Evolutionary conservation across 495 filamentous ascomycete genomes (phyloP).

Genomic region (Beverwykella pulmonaria): DNA sequence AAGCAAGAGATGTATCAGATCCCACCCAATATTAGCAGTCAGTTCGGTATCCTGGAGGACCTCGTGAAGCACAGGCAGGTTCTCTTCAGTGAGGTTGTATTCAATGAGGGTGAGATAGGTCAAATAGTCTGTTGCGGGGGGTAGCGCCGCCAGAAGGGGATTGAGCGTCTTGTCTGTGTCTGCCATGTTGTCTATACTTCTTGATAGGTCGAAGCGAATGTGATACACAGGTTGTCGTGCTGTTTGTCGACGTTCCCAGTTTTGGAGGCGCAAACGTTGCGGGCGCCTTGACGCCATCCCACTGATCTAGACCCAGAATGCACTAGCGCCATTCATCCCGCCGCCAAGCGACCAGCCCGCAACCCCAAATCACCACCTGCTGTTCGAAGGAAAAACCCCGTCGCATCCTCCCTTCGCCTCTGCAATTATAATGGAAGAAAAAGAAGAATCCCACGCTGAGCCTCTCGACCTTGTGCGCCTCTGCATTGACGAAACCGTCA

Average conservation of each 20-base stretch:
- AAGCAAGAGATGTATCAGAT: constrained; percentile 83
- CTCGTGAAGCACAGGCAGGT: constrained; percentile 73
- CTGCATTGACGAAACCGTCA: constrained; percentile 91
- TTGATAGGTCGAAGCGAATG: not conserved
- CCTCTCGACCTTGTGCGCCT: constrained; percentile 94
- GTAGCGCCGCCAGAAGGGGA: constrained; percentile 50
- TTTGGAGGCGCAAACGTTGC: not conserved
- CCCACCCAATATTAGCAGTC: constrained; percentile 94
- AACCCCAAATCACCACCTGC: not conserved
- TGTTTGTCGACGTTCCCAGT: not conserved
- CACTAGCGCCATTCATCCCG: not conserved
- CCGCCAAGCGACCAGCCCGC: constrained; percentile 1
- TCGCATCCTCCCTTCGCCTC: constrained; percentile 58
- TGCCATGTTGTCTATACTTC: constrained; percentile 15
- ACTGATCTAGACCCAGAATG: not conserved
- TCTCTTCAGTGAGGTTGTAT: constrained; percentile 75
- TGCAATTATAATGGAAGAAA: constrained; percentile 69
- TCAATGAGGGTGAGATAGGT: constrained; percentile 89
- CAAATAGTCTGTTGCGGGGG: constrained; percentile 77
- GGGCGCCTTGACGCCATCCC: constrained; percentile 12
- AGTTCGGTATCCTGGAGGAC: constrained; percentile 81
- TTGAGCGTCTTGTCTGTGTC: constrained; percentile 23
- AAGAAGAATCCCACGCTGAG: constrained; percentile 50
- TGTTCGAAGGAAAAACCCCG: not conserved
- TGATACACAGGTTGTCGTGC: not conserved